phyloP scores from a whole-genome alignment of 768 basidiomycete species.

The Hygrophorus pudorinus region DNA sequence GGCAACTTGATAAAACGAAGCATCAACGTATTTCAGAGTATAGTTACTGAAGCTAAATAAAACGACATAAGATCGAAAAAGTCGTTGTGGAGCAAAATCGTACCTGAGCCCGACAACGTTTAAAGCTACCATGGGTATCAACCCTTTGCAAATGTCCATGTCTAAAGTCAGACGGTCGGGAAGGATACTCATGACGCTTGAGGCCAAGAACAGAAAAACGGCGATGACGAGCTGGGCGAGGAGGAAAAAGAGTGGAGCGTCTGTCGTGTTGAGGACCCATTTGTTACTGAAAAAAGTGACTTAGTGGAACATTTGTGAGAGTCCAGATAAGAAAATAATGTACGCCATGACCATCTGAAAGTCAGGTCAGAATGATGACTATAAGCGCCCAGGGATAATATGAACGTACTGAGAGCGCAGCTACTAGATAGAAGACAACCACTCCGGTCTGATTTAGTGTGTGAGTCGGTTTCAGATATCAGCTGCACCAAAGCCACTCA shows the following conservation, averaged over 20 bases:
- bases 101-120: conserved; percentile 83
- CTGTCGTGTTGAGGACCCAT: conserved; percentile 77
- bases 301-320: neutral
- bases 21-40: conserved; percentile 88
- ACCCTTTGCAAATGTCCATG: conserved; percentile 52
- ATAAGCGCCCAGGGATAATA: no score
- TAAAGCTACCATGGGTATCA: conserved; percentile 64
- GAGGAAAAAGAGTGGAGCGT: conserved; percentile 79
- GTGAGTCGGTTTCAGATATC: conserved; percentile 16
- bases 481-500: conserved; percentile 18
- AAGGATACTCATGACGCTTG: conserved; percentile 52
- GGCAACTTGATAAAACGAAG: conserved; percentile 93
- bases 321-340: conserved; percentile 5
- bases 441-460: conserved; percentile 45
- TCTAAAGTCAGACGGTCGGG: conserved; percentile 62
- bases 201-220: conserved; percentile 59
- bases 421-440: conserved; percentile 81
- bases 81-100: conserved; percentile 5
- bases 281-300: conserved; percentile 51
- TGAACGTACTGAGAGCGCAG: conserved; percentile 68
- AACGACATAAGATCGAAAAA: conserved; percentile 1
- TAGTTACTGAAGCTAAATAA: conserved; percentile 73
- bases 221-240: conserved; percentile 76
- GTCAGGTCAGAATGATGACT: no score
- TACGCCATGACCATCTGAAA: conserved; percentile 87